phyloP scores from a whole-genome alignment of 2,329 filamentous ascomycete species.

The Clathrospora elynae region DNA sequence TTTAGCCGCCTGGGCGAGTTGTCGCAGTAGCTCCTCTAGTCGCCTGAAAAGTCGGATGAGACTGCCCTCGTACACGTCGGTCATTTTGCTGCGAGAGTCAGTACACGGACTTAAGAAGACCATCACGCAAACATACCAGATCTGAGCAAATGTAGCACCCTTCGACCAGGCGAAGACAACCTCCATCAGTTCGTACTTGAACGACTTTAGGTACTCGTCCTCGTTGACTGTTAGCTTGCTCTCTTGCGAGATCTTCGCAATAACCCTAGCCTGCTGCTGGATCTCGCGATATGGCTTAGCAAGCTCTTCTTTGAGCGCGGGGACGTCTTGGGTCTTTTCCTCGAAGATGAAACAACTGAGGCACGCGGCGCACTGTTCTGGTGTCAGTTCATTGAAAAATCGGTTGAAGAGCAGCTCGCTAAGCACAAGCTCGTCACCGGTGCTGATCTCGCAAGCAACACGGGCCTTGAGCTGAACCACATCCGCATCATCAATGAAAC shows the following conservation, averaged over 20 bases:
- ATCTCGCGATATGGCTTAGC: conserved; percentile 85
- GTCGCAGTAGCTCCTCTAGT: conserved; percentile 88
- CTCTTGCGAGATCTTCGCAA: conserved; percentile 93
- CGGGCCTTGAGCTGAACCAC: conserved; percentile 97
- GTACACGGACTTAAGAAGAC: not conserved
- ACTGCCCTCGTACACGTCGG: conserved; percentile 95
- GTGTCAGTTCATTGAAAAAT: conserved; percentile 94
- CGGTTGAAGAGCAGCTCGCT: conserved; percentile 94
- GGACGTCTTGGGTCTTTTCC: conserved; percentile 82
- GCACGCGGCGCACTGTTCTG: conserved; percentile 83
- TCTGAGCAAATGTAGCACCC: conserved; percentile 86
- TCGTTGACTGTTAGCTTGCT: conserved; percentile 94
- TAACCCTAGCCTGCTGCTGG: conserved; percentile 80
- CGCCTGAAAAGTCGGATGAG: conserved; percentile 95
- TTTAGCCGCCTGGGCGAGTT: conserved; percentile 94
- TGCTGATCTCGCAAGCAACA: conserved; percentile 96
- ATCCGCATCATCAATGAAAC: conserved; percentile 93
- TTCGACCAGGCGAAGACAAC: conserved; percentile 92
- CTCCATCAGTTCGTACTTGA: conserved; percentile 97
- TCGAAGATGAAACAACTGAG: conserved; percentile 97
- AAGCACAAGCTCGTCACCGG: conserved; percentile 90
- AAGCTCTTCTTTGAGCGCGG: conserved; percentile 77
- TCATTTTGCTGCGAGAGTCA: conserved; percentile 82
- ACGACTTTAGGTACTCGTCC: conserved; percentile 85
- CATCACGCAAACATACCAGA: conserved; percentile 72